These are phyloP conservation scores for Umbellularia californica DNA, from an alignment of 164 flowering plant species.

Conservation along the genomic window DNA sequence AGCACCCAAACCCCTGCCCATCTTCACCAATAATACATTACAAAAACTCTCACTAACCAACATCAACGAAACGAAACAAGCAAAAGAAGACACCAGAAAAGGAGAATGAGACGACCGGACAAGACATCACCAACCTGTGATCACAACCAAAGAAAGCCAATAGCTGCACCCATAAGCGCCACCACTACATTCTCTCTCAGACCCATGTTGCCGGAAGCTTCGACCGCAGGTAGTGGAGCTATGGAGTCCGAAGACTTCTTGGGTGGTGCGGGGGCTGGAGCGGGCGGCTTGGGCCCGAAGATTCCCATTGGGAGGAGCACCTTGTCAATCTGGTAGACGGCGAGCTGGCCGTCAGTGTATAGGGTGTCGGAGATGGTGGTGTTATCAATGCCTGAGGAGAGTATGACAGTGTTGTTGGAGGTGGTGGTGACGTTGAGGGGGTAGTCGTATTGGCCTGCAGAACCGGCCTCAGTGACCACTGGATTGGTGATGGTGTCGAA, in stretches of 20 bases:
- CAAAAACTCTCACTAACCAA: background rate
- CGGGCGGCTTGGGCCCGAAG: conserved; percentile 46
- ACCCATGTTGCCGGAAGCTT: background rate
- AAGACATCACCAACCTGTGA: background rate
- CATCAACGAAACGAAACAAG: background rate
- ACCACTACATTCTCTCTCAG: background rate
- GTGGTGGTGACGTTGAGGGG: conserved; percentile 68
- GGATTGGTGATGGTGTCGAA: conserved; percentile 93
- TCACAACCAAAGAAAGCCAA: background rate
- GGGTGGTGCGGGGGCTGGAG: conserved; percentile 50
- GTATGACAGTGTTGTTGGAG: conserved; percentile 48
- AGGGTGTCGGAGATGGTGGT: conserved; percentile 48
- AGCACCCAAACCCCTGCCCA: background rate
- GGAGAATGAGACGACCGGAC: background rate
- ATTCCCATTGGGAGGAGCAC: conserved; percentile 66
- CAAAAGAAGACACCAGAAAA: background rate
- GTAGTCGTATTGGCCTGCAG: conserved; percentile 31
- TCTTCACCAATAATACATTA: background rate
- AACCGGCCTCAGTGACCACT: conserved; percentile 72
- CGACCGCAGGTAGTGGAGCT: background rate
- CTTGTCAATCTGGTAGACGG: conserved; percentile 72
- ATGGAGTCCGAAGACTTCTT: conserved; percentile 28
- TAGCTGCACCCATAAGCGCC: background rate
- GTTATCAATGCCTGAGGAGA: conserved; percentile 58
- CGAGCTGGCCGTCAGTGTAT: conserved; percentile 55